Evolutionary conservation across 2,329 filamentous ascomycete species (phyloP), one percentile per base, ranked within the genome.

Genomic region (Pseudogymnoascus sp.): DNA sequence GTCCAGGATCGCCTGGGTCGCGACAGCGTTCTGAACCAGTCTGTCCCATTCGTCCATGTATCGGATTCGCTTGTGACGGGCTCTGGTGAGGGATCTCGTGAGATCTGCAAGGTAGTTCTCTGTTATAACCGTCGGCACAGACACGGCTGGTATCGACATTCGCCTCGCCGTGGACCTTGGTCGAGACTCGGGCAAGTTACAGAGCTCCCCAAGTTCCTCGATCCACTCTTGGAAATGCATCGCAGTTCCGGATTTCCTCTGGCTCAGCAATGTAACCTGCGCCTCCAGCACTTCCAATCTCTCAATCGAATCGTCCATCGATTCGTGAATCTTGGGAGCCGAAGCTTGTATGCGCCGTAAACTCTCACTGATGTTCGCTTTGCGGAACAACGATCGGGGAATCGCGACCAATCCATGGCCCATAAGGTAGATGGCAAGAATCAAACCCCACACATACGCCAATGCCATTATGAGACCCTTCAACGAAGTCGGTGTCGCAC

Each of bases 391-490:
- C 37, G 84, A 84, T 66, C 93, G 82, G 0, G 94, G 94, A 62
- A 99, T 89, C 1, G 92, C 89, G 33, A 99, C 94, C 27, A 99
- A 80, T 6, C 94, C 94, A 74, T 99, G 94, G 5, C 94, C 94
- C 93, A 99, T 97, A 40, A 99, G 81, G 71, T 96, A 97, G 65
- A 99, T 96, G 52, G 92, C 94, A 60, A 97, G 80, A 4, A 93
- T 81, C 68, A 99, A 77, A 69, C 92, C 92, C 89, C 92, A 97
- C 64, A 91, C 90, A 74, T 99, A 99, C 37, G 93, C 90, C 64
- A 97, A 79, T 12, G 94, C 93, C 90, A 99, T 96, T 66, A 96
- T 82, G 40, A 95, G 79, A 36, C 84, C 87, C 77, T 96, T 96
- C 68, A 97, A 80, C 0, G 87, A 88, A 2, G 79, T 80, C 63